Conservation (phyloP, 768 basidiomycete genomes). For the Guyanaporus albipodus region DNA sequence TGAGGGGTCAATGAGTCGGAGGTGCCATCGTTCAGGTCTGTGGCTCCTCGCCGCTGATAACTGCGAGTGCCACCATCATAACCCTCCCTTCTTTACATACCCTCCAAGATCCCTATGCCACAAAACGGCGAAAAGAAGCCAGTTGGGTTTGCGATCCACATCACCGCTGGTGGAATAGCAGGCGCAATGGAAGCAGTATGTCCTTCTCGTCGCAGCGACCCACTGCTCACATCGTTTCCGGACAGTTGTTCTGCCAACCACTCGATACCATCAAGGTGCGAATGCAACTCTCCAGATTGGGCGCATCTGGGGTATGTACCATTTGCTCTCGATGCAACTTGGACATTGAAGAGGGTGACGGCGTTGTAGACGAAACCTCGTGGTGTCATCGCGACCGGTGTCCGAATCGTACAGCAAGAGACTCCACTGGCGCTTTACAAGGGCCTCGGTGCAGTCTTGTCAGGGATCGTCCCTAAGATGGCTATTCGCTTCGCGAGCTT, state of each 20-base stretch:
- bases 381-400: conserved; percentile 89
- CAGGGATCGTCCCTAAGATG: conserved; percentile 99
- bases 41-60: background rate
- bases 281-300: conserved; percentile 94
- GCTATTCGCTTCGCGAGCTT: conserved; percentile 98
- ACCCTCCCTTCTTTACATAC: background rate
- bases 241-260: conserved; percentile 78
- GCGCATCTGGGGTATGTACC: conserved; percentile 76
- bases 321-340: background rate
- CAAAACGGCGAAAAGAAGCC: conserved; percentile 63
- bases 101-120: conserved; percentile 39
- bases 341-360: background rate
- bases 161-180: conserved; percentile 91
- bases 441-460: conserved; percentile 92
- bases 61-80: background rate
- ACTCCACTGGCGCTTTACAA: conserved; percentile 97
- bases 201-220: background rate
- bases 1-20: conserved; percentile 17
- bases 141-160: conserved; percentile 82
- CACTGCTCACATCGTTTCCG: conserved; percentile 2
- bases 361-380: conserved; percentile 77
- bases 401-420: conserved; percentile 83
- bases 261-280: conserved; percentile 99
- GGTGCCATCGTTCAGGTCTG: no score
- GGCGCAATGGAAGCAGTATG: conserved; percentile 90